These are phyloP conservation scores for Micractinium sp. DNA, from an alignment of 139 green algal genomes.

Conservation along the genomic window DNA sequence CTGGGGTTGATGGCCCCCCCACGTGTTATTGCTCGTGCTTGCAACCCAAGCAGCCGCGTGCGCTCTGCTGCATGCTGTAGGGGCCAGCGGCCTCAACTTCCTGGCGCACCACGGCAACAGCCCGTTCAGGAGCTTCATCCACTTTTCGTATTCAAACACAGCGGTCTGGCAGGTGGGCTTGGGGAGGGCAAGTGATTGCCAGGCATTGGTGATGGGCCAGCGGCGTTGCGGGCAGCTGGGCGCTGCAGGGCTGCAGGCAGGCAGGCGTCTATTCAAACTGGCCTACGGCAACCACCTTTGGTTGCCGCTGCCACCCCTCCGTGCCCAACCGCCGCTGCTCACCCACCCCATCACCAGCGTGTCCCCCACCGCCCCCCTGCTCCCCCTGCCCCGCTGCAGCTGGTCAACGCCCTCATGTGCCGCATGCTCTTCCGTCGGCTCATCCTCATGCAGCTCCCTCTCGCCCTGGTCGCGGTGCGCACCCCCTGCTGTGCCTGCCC, in stretches of 20 bases:
- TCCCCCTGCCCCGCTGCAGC: not conserved
- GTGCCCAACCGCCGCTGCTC: not conserved
- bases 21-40: not conserved
- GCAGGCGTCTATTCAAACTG: not conserved
- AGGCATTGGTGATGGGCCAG: too few species aligned
- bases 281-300: too few species aligned
- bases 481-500: too few species aligned
- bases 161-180: not conserved
- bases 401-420: not conserved
- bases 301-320: not conserved
- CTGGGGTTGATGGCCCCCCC: too few species aligned
- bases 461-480: not conserved
- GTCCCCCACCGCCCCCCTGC: not conserved
- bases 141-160: not conserved
- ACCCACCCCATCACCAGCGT: not conserved
- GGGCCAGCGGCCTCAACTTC: not conserved
- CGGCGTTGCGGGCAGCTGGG: not conserved
- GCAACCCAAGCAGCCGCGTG: not conserved
- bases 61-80: not conserved
- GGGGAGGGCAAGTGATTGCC: too few species aligned
- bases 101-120: not conserved
- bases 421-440: not conserved
- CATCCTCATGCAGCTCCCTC: not conserved
- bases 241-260: not conserved
- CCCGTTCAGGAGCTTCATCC: not conserved